A percentile compares a stretch with the other conserved stretches of the same genome.
phyloP scores from a whole-genome alignment of 2,329 filamentous ascomycete species.

The Elsinoe australis region DNA sequence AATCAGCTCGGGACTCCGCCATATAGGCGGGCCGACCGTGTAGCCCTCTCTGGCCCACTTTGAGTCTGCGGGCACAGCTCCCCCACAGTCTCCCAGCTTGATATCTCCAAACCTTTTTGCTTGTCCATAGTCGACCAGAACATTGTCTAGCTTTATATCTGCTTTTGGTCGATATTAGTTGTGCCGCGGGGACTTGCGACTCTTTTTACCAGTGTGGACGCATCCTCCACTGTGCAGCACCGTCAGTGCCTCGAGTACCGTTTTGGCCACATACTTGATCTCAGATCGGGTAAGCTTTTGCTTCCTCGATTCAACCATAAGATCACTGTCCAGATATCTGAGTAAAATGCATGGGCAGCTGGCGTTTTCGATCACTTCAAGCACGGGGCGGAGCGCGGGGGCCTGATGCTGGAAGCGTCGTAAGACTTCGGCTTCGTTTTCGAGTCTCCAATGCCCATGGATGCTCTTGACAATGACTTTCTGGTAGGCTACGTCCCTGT shows the following conservation, averaged over 20 bases:
- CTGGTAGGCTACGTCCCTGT: neutral
- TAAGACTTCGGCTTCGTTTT: neutral
- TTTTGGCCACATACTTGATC: neutral
- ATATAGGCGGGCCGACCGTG: neutral
- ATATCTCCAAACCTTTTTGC: neutral
- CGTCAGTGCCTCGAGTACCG: neutral
- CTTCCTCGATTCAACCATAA: neutral
- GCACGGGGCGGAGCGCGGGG: neutral
- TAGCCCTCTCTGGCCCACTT: neutral
- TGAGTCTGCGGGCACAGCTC: neutral
- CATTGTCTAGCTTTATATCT: constrained; percentile 1
- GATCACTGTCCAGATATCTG: neutral
- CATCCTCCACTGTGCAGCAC: neutral
- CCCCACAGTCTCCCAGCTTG: neutral
- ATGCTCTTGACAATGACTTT: neutral
- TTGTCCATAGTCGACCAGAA: neutral
- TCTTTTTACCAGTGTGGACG: neutral
- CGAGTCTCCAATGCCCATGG: neutral
- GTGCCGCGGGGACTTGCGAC: neutral
- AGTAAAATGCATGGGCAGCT: neutral
- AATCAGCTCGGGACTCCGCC: neutral
- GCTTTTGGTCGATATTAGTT: neutral
- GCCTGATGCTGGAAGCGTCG: neutral
- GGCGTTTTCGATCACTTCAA: neutral
- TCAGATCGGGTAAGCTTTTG: neutral